phyloP scores from a whole-genome alignment of 1,139 yeast species.

The Wickerhamomyces sp. region DNA sequence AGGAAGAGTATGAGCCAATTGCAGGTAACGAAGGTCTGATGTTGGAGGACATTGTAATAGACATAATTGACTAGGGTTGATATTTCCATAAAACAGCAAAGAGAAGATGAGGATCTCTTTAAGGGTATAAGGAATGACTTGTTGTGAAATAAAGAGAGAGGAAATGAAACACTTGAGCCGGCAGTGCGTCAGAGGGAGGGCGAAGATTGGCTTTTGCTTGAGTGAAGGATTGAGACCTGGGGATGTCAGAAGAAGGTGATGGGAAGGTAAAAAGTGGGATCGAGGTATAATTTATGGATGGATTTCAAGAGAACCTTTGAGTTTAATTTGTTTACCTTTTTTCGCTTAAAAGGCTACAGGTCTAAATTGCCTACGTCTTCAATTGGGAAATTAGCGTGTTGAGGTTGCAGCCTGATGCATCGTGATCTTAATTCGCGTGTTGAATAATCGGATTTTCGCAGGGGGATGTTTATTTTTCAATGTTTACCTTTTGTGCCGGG shows the following conservation, averaged over 20 bases:
- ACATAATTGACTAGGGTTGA: not conserved
- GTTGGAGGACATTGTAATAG: not conserved
- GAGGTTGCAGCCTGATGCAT: no score
- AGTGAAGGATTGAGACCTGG: not conserved
- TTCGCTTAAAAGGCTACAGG: not conserved
- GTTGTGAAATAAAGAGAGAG: no score
- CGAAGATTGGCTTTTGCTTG: not conserved
- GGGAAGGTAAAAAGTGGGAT: no score
- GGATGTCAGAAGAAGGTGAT: not conserved
- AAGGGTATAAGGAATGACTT: not conserved
- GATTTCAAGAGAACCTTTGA: not conserved
- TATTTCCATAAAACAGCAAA: not conserved
- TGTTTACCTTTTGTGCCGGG: not conserved
- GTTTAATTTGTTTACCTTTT: constrained; percentile 1
- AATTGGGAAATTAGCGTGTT: no score
- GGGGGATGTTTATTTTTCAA: not conserved
- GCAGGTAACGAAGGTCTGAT: constrained; percentile 1
- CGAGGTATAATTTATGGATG: not conserved
- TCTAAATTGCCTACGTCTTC: constrained; percentile 1
- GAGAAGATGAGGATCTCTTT: not conserved
- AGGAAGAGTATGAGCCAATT: not conserved
- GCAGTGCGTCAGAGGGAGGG: not conserved
- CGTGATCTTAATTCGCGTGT: no score
- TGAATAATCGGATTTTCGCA: no score
- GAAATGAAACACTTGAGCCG: not conserved